Percentiles rank a stretch among this genome's conserved stretches.
Evolutionary conservation across 2,329 filamentous ascomycete species (phyloP).

Genomic region (Pseudogymnoascus sp.): DNA sequence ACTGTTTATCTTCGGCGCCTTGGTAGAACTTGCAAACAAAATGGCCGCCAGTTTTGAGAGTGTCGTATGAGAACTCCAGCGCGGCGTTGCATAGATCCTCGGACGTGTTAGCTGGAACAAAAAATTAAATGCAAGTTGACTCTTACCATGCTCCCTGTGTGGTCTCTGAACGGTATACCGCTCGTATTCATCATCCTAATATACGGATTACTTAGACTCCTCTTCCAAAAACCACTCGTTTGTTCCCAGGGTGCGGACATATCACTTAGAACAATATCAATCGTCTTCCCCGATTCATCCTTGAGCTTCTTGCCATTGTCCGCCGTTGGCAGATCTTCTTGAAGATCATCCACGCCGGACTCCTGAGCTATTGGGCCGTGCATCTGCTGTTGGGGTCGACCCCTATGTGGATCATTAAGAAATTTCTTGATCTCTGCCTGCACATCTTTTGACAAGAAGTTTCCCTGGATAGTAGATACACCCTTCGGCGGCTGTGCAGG

Average conservation of each 20-base stretch:
- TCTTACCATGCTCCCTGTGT: conserved; percentile 73
- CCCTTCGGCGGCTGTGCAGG: conserved; percentile 85
- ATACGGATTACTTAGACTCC: conserved; percentile 92
- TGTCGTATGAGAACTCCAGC: conserved; percentile 77
- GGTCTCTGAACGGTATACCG: conserved; percentile 78
- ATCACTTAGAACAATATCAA: conserved; percentile 94
- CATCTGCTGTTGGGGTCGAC: conserved; percentile 37
- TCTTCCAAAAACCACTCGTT: conserved; percentile 70
- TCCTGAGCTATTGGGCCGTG: conserved; percentile 18
- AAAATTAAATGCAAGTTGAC: background rate
- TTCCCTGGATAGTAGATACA: conserved; percentile 90
- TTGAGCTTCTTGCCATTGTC: conserved; percentile 31
- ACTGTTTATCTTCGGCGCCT: conserved; percentile 72
- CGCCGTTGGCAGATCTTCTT: conserved; percentile 26
- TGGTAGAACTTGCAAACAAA: conserved; percentile 99
- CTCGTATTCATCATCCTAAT: conserved; percentile 99
- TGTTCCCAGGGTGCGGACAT: conserved; percentile 97
- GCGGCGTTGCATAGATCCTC: conserved; percentile 89
- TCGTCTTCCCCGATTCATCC: conserved; percentile 48
- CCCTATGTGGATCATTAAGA: conserved; percentile 57
- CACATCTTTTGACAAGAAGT: conserved; percentile 74
- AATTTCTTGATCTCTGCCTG: conserved; percentile 71
- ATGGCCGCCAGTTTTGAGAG: conserved; percentile 72
- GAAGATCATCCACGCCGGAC: background rate
- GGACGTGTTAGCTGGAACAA: background rate